Evolutionary conservation across 2,329 filamentous ascomycete species (phyloP), one percentile per base, ranked within the genome.

Genomic region (Sarocladium kiliense): DNA sequence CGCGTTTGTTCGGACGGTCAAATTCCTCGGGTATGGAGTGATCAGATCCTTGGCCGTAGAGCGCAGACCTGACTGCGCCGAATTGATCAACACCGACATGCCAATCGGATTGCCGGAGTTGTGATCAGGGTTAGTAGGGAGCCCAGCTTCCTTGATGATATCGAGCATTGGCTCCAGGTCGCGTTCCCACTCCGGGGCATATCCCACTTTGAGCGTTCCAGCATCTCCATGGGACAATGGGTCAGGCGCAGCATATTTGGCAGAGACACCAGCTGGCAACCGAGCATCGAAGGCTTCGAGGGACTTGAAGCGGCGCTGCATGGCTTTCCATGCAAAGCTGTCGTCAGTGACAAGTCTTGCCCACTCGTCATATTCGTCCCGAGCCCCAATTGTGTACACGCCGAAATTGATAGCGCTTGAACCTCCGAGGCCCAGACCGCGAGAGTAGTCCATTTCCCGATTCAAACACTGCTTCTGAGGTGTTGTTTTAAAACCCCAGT

Each of bases 291-390:
- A 85, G 0, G 68, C 75, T 63, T 86, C 82, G 18, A 87, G 70
- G 16, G 64, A 66, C 58, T 79, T 78, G 61, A 77, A 80, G 1
- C 78, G 71, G 2, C 66, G 57, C 56, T 80, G 73, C 26, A 81
- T 78, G 42, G 73, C 68, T 2, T 76, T 67, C 84, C 83, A 88
- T 2, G 61, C 59, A 65, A 78, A 88, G 0, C 68, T 63, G 3
- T 82, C 74, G 59, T 88, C 84, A 0, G 68, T 80, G 0, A 81
- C 77, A 2, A 78, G 58, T 0, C 72, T 67, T 1, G 81, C 81
- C 82, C 84, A 86, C 54, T 80, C 74, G 26, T 87, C 75, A 57
- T 82, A 87, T 59, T 88, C 85, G 53, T 81, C 81, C 1, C 71
- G 69, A 1, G 80, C 75, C 2, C 85, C 85, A 25, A 78, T 60